These are phyloP conservation scores for Juglanconis juglandina DNA, from an alignment of 2,329 filamentous ascomycete genomes.

Conservation along the genomic window DNA sequence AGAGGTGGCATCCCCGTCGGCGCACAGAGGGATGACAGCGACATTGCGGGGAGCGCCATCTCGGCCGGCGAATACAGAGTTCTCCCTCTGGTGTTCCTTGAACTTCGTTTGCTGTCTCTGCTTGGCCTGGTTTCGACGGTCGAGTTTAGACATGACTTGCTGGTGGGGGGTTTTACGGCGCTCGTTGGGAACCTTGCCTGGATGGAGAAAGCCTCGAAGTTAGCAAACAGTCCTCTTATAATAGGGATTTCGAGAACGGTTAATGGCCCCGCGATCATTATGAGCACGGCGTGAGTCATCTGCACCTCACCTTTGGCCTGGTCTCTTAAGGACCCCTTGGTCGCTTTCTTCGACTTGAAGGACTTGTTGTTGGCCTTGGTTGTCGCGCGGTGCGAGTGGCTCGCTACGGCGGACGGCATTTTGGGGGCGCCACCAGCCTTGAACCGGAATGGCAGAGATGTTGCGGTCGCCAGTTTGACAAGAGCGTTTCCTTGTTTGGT, in stretches of 20 bases:
- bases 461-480: conserved; percentile 52
- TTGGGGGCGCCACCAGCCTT: conserved; percentile 70
- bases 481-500: neutral
- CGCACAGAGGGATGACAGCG: conserved; percentile 79
- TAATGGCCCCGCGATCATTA: neutral
- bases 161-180: conserved; percentile 88
- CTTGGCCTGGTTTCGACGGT: conserved; percentile 90
- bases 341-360: conserved; percentile 89
- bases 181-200: conserved; percentile 76
- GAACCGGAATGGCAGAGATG: conserved; percentile 76
- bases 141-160: conserved; percentile 95
- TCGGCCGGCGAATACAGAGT: conserved; percentile 77
- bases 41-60: conserved; percentile 86
- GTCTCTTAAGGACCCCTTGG: conserved; percentile 83
- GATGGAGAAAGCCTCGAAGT: neutral
- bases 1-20: conserved; percentile 62
- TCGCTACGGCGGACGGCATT: conserved; percentile 68
- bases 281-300: neutral
- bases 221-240: neutral
- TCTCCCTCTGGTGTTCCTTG: conserved; percentile 74
- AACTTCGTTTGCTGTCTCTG: conserved; percentile 83
- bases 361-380: conserved; percentile 85
- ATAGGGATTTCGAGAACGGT: no score
- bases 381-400: conserved; percentile 86
- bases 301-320: conserved; percentile 67